These are phyloP conservation scores for Hymenoscyphus repandus DNA, from an alignment of 2,329 filamentous ascomycete genomes.

Conservation along the genomic window DNA sequence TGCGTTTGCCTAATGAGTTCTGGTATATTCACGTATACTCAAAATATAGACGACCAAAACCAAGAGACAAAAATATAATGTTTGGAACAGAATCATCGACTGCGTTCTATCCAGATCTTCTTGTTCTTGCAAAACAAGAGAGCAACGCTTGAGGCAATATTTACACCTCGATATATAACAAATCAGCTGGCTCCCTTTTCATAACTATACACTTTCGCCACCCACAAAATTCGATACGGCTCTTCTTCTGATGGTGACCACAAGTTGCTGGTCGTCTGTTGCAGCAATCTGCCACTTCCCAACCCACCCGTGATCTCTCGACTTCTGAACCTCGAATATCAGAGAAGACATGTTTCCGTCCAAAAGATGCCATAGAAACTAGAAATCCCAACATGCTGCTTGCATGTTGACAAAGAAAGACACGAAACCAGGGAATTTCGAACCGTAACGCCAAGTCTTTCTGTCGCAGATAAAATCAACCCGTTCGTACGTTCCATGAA, in stretches of 20 bases:
- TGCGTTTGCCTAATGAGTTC: too few relatives aligned
- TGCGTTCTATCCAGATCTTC: background rate
- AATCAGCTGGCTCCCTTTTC: background rate
- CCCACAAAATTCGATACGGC: background rate
- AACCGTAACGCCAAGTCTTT: background rate
- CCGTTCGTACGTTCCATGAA: background rate
- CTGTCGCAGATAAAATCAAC: background rate
- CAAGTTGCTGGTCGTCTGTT: background rate
- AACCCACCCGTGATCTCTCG: too few relatives aligned
- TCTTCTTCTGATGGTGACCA: background rate
- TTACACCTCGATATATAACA: slow-evolving; percentile 2
- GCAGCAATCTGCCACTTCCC: too few relatives aligned
- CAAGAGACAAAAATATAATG: too few relatives aligned
- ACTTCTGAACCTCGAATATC: too few relatives aligned
- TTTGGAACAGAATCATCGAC: background rate
- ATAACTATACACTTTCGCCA: slow-evolving; percentile 2
- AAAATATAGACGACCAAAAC: too few relatives aligned
- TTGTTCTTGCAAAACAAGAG: background rate
- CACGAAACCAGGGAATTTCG: background rate
- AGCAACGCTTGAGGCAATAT: background rate
- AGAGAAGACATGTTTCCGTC: too few relatives aligned
- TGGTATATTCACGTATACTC: too few relatives aligned
- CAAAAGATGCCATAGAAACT: too few relatives aligned
- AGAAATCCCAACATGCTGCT: too few relatives aligned
- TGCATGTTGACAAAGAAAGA: background rate